A percentile compares a stretch with the other conserved stretches of the same genome.
These are phyloP conservation scores for Oryza glumipatula DNA, from an alignment of 176 grass and related monocot genomes.

Conservation along the genomic window DNA sequence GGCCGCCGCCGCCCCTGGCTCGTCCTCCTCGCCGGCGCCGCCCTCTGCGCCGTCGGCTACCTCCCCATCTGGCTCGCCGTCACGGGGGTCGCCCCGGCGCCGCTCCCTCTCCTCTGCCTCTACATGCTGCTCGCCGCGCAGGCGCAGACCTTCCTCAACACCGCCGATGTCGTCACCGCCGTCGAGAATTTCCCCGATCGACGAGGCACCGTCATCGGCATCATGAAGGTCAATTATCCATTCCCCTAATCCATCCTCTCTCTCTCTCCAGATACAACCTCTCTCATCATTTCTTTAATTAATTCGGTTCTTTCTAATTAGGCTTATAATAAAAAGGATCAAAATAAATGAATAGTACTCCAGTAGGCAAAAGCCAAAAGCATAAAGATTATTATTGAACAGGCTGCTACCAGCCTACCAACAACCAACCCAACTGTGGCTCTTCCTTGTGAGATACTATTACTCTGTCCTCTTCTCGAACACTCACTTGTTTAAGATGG, in stretches of 20 bases:
- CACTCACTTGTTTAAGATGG: no score
- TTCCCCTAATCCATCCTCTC: not conserved
- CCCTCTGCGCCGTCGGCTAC: constrained; percentile 66
- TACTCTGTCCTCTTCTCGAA: no score
- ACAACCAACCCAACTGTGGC: no score
- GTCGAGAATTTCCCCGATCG: constrained; percentile 87
- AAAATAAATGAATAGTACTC: no score
- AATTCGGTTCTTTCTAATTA: no score
- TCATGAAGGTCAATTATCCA: constrained; percentile 74
- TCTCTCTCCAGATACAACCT: not conserved
- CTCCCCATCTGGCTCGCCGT: constrained; percentile 87
- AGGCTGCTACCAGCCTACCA: no score
- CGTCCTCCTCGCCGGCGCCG: constrained; percentile 66
- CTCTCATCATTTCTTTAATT: not conserved
- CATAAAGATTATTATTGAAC: no score
- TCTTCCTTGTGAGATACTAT: no score
- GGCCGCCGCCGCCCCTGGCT: constrained; percentile 42
- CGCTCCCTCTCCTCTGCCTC: constrained; percentile 55
- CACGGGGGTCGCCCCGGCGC: constrained; percentile 44
- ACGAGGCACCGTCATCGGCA: constrained; percentile 87
- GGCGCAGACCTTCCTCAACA: constrained; percentile 93
- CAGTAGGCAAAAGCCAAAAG: no score
- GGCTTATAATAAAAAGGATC: no score
- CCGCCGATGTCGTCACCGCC: constrained; percentile 74
- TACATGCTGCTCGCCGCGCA: constrained; percentile 94